Evolutionary conservation across 768 basidiomycete genomes (phyloP).

Genomic region (Pulveroboletus ravenelii): DNA sequence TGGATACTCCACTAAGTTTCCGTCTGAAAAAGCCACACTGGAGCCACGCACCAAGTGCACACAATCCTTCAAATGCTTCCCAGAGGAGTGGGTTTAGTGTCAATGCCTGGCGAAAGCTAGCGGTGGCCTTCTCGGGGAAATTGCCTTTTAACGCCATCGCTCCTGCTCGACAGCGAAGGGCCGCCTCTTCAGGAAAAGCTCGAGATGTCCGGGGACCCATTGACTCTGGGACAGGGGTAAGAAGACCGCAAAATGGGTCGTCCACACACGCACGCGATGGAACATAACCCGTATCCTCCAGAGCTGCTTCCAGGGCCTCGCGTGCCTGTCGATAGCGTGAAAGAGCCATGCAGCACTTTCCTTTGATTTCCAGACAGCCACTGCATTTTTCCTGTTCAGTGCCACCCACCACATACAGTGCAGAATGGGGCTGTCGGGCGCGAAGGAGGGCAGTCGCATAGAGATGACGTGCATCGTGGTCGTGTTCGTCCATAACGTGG

Average conservation of each 20-base stretch:
- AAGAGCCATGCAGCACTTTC: slow-evolving; percentile 65
- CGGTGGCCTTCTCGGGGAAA: slow-evolving; percentile 64
- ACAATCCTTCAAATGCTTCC: slow-evolving; percentile 91
- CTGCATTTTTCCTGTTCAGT: slow-evolving; percentile 58
- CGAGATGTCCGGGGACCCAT: slow-evolving; percentile 49
- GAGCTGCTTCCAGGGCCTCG: slow-evolving; percentile 60
- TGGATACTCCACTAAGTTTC: slow-evolving; percentile 29
- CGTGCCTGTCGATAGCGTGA: slow-evolving; percentile 76
- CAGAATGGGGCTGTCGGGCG: slow-evolving; percentile 69
- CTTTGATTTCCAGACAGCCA: slow-evolving; percentile 76
- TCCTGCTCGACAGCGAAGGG: slow-evolving; percentile 73
- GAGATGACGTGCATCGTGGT: slow-evolving; percentile 81
- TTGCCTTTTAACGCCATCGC: slow-evolving; percentile 75
- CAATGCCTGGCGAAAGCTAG: slow-evolving; percentile 69
- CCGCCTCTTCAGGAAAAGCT: slow-evolving; percentile 66
- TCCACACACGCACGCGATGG: slow-evolving; percentile 49
- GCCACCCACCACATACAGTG: slow-evolving; percentile 62
- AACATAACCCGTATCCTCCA: slow-evolving; percentile 48
- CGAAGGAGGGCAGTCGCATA: slow-evolving; percentile 75
- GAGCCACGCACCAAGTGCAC: slow-evolving; percentile 57
- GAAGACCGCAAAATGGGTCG: slow-evolving; percentile 5
- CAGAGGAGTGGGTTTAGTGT: slow-evolving; percentile 74
- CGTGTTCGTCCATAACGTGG: slow-evolving; percentile 60
- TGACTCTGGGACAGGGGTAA: slow-evolving; percentile 41
- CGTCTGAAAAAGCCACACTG: slow-evolving; percentile 1